Conservation (phyloP, 2,329 filamentous ascomycete species). For the Alternaria solani region DNA sequence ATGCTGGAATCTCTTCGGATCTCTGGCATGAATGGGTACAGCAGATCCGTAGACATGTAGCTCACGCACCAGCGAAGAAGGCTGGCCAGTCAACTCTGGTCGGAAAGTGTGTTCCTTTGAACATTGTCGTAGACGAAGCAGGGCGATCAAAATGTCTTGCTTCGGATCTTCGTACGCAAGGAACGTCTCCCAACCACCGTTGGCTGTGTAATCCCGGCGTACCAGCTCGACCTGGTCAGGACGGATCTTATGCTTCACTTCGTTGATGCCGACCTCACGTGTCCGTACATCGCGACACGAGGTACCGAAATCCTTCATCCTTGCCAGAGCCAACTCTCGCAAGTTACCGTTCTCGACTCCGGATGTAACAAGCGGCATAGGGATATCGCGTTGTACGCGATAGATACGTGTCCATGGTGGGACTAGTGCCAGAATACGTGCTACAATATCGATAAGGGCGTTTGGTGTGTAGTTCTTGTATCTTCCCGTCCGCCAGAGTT, state of each 20-base stretch:
- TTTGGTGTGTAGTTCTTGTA: conserved; percentile 99
- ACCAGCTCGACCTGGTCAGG: conserved; percentile 96
- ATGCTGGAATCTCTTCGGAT: conserved; percentile 97
- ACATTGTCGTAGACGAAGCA: conserved; percentile 89
- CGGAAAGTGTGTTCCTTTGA: conserved; percentile 91
- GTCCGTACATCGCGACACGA: conserved; percentile 96
- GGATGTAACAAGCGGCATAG: conserved; percentile 99
- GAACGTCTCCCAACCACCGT: conserved; percentile 98
- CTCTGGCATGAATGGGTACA: conserved; percentile 94
- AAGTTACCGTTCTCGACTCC: conserved; percentile 98
- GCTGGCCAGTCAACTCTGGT: conserved; percentile 83
- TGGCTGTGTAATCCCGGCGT: conserved; percentile 90
- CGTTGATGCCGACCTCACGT: conserved; percentile 96
- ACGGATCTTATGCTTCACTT: conserved; percentile 98
- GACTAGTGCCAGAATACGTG: conserved; percentile 91
- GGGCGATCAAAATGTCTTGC: conserved; percentile 94
- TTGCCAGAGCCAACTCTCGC: conserved; percentile 88
- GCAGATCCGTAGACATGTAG: conserved; percentile 97
- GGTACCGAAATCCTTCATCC: conserved; percentile 99
- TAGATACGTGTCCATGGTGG: conserved; percentile 99
- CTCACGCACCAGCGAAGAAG: conserved; percentile 90
- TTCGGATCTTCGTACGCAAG: conserved; percentile 97
- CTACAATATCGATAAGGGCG: conserved; percentile 92
- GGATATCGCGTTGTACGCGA: conserved; percentile 96
- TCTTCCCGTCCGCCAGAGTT: conserved; percentile 93